Conservation (phyloP, 169 alveolate species). For the Theileria parva region DNA sequence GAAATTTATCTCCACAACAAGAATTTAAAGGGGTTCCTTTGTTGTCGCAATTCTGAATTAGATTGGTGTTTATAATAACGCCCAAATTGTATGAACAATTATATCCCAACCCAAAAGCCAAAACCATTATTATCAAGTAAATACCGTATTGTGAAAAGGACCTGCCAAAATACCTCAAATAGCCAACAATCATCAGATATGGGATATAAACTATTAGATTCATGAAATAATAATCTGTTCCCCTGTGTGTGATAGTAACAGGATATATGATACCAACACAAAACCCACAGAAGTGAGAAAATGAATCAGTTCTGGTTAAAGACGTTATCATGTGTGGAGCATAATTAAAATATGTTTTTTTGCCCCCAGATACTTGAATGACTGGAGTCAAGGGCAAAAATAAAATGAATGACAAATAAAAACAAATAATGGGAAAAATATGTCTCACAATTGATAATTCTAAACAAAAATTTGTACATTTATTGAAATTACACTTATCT, state of each 20-base stretch:
- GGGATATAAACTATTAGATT: neutral
- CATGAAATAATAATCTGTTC: neutral
- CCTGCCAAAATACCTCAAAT: neutral
- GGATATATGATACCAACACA: neutral
- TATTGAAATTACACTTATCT: too few species aligned
- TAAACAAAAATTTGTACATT: too few species aligned
- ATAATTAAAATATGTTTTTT: neutral
- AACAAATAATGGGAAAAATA: neutral
- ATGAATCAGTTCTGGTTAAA: neutral
- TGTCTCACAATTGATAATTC: too few species aligned
- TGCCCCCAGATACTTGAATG: neutral
- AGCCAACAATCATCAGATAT: neutral
- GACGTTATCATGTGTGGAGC: neutral
- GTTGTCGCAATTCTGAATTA: neutral
- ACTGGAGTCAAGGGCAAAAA: neutral
- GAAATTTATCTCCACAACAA: neutral
- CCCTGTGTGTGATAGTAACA: neutral
- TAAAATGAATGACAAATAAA: neutral
- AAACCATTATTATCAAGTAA: neutral
- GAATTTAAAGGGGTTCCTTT: neutral
- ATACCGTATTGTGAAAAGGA: neutral
- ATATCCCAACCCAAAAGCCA: neutral
- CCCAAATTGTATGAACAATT: neutral
- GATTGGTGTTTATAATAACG: neutral
- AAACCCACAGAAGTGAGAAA: neutral